phyloP scores from a whole-genome alignment of 2,329 filamentous ascomycete genomes.

The Sclerotinia minor region DNA sequence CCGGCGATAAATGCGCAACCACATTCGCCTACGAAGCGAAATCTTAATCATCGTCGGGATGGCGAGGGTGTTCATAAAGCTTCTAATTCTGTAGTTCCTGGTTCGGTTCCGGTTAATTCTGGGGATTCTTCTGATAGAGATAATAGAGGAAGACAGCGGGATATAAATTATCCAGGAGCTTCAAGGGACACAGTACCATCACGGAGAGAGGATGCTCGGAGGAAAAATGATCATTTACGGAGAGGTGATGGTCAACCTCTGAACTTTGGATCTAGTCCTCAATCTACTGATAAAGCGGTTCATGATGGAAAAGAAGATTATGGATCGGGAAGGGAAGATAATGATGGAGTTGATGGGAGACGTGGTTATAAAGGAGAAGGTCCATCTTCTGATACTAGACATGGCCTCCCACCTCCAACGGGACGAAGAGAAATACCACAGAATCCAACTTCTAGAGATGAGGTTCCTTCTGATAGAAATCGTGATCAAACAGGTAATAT shows the following conservation, averaged over 20 bases:
- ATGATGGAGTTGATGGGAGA: neutral
- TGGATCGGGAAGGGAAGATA: neutral
- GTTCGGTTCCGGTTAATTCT: neutral
- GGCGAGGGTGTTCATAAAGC: neutral
- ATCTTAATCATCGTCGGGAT: constrained; percentile 3
- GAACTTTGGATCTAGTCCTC: neutral
- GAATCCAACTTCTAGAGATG: neutral
- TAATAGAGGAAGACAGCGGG: neutral
- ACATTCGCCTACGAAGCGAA: constrained; percentile 1
- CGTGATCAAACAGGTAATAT: neutral
- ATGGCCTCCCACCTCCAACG: neutral
- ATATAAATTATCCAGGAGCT: neutral
- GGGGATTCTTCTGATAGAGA: neutral
- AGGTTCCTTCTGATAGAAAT: neutral
- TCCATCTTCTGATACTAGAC: neutral
- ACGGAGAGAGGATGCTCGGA: neutral
- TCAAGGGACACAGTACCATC: neutral
- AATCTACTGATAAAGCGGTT: neutral
- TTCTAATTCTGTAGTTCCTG: neutral
- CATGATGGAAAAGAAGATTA: neutral
- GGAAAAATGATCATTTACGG: neutral
- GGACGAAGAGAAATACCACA: neutral
- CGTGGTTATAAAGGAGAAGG: neutral
- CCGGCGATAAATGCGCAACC: neutral
- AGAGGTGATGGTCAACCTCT: neutral